A percentile compares a stretch with the other conserved stretches of the same genome.
These are phyloP conservation scores for Solanum hybrid DNA, from an alignment of 305 asterid genomes.

Conservation along the genomic window DNA sequence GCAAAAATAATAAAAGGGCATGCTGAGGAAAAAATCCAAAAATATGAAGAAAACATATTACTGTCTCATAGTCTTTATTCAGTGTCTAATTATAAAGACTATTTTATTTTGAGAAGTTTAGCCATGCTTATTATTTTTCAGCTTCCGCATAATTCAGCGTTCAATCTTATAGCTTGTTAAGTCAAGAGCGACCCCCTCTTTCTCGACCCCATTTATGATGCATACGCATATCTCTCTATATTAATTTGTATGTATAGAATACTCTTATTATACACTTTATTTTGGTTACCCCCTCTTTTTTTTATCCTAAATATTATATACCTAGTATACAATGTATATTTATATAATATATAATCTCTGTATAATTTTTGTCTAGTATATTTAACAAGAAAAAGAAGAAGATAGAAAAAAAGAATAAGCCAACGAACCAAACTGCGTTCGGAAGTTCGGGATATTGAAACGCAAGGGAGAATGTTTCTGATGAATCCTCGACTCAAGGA, in stretches of 20 bases:
- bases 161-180: too few relatives aligned
- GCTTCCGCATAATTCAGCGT: too few relatives aligned
- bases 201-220: too few relatives aligned
- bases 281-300: too few relatives aligned
- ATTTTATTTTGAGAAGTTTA: background rate
- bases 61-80: background rate
- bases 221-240: too few relatives aligned
- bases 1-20: background rate
- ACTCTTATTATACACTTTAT: too few relatives aligned
- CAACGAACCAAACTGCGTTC: background rate
- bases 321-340: background rate
- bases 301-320: too few relatives aligned
- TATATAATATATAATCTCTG: too few relatives aligned
- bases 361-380: background rate
- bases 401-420: background rate
- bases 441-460: background rate
- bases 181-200: background rate
- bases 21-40: background rate
- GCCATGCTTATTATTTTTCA: too few relatives aligned
- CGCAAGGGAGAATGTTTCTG: accelerated
- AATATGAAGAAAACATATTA: background rate
- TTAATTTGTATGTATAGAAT: too few relatives aligned
- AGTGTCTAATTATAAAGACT: background rate
- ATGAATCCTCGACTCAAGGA: background rate
- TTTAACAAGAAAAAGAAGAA: background rate